Evolutionary conservation across 2,329 filamentous ascomycete genomes (phyloP).

Genomic region (Hypoxylon sp.): DNA sequence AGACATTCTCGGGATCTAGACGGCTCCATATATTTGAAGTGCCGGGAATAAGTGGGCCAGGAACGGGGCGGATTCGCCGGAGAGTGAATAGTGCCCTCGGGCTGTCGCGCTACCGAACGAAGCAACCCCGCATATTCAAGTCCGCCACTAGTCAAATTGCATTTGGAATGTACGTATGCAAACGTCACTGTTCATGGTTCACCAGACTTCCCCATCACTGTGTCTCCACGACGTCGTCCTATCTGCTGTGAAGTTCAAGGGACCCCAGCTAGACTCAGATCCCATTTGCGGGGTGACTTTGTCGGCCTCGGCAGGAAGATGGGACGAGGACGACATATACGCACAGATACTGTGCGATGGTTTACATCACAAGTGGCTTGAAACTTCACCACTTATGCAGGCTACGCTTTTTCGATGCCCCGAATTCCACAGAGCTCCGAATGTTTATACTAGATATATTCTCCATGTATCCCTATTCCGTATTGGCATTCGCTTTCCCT

Average conservation of each 20-base stretch:
- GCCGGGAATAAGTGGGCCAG: conserved; percentile 31
- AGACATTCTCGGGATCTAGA: conserved; percentile 20
- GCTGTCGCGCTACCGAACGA: conserved; percentile 19
- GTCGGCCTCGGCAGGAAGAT: conserved; percentile 33
- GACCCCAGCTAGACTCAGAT: conserved; percentile 11
- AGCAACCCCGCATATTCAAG: conserved; percentile 23
- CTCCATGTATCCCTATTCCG: conserved; percentile 10
- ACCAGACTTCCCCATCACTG: conserved; percentile 14
- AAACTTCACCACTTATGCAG: conserved; percentile 16
- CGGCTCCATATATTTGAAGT: conserved; percentile 21
- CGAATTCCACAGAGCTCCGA: conserved; percentile 14
- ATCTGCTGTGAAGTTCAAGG: conserved; percentile 18
- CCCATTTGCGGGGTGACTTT: conserved; percentile 12
- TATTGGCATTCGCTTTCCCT: not conserved
- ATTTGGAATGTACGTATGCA: conserved; percentile 25
- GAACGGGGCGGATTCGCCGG: conserved; percentile 22
- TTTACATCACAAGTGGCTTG: conserved; percentile 29
- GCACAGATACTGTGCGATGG: conserved; percentile 2
- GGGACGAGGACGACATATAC: conserved; percentile 17
- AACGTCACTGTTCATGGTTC: conserved; percentile 11
- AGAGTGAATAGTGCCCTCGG: conserved; percentile 8
- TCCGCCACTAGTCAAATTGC: conserved; percentile 10
- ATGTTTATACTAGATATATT: conserved; percentile 17
- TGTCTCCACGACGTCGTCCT: conserved; percentile 26
- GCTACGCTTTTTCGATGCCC: conserved; percentile 12